Conservation (phyloP, 2,329 filamentous ascomycete species). For the Scortechinia acanthostroma region DNA sequence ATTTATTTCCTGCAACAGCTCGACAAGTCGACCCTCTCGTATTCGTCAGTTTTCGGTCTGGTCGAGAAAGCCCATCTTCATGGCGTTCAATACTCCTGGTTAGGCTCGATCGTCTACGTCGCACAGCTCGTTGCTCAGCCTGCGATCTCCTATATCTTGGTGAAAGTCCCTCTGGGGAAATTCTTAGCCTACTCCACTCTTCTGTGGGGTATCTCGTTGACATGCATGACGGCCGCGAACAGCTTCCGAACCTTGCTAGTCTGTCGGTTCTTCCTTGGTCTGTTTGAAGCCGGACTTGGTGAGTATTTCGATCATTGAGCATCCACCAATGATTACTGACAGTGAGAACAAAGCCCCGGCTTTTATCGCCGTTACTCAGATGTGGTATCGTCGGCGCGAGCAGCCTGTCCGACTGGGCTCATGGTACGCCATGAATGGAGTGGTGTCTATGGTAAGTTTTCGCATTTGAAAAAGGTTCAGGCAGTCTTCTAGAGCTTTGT, state of each 20-base stretch:
- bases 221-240: conserved; percentile 33
- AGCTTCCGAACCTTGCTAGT: background rate
- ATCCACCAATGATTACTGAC: too few relatives aligned
- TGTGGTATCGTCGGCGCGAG: conserved; percentile 44
- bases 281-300: conserved; percentile 17
- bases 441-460: conserved; percentile 35
- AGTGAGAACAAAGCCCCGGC: conserved; percentile 40
- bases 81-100: conserved; percentile 35
- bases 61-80: conserved; percentile 8
- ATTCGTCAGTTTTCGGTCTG: conserved; percentile 11
- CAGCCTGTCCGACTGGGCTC: conserved; percentile 38
- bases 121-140: conserved; percentile 52
- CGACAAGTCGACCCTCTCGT: conserved; percentile 11
- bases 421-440: conserved; percentile 47
- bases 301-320: too few relatives aligned
- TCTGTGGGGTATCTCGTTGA: conserved; percentile 40
- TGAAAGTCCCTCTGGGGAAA: conserved; percentile 45
- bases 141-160: conserved; percentile 39
- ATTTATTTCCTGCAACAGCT: conserved; percentile 12
- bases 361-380: conserved; percentile 41
- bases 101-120: conserved; percentile 53
- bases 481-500: background rate
- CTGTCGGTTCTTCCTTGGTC: conserved; percentile 1
- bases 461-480: too few relatives aligned
- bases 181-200: conserved; percentile 41